These are phyloP conservation scores for Skeletonema costatum DNA, from an alignment of 108 stramenopile species.

Conservation along the genomic window DNA sequence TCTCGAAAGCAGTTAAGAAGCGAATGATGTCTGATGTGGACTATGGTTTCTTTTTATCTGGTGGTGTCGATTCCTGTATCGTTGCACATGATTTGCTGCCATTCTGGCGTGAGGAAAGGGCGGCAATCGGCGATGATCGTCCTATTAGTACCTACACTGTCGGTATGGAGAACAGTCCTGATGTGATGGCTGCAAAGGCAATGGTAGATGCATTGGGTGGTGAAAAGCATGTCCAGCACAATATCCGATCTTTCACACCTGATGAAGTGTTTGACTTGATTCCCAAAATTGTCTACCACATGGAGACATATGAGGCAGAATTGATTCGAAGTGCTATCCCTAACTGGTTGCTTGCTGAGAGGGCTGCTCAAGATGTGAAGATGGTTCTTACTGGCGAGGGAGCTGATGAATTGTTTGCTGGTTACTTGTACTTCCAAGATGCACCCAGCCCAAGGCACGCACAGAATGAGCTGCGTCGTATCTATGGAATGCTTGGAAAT, in stretches of 20 bases:
- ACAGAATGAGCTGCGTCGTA: conserved; percentile 70
- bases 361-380: conserved; percentile 73
- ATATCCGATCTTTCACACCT: conserved; percentile 58
- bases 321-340: conserved; percentile 79
- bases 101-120: conserved; percentile 48
- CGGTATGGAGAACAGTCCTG: conserved; percentile 79
- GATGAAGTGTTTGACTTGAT: conserved; percentile 79
- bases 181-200: conserved; percentile 70
- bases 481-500: conserved; percentile 70
- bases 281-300: conserved; percentile 78
- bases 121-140: conserved; percentile 58
- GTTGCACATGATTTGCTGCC: conserved; percentile 67
- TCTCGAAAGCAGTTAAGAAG: conserved; percentile 62
- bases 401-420: conserved; percentile 76
- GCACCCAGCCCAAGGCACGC: conserved; percentile 58
- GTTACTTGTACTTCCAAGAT: conserved; percentile 79
- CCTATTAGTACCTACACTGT: conserved; percentile 74
- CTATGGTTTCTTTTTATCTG: conserved; percentile 74
- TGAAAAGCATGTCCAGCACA: conserved; percentile 55
- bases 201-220: conserved; percentile 77
- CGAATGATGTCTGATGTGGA: conserved; percentile 84
- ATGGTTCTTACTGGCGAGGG: conserved; percentile 82
- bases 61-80: conserved; percentile 80
- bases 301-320: conserved; percentile 86
- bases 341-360: conserved; percentile 78